These are phyloP conservation scores for Metschnikowia reukaufii DNA, from an alignment of 805 yeast genomes.

Conservation along the genomic window DNA sequence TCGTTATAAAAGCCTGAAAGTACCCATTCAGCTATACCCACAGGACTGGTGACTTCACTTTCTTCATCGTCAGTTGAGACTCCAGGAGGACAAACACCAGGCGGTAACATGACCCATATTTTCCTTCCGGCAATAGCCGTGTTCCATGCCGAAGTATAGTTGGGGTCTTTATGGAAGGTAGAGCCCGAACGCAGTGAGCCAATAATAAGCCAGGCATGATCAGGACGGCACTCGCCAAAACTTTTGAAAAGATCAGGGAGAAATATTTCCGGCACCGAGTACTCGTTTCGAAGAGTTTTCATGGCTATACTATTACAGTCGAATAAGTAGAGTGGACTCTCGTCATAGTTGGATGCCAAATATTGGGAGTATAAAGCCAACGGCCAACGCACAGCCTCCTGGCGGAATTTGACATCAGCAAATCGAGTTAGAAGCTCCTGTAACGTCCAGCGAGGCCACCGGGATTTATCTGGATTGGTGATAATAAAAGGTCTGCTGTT, in stretches of 20 bases:
- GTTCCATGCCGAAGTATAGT: conserved; percentile 90
- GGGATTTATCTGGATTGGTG: conserved; percentile 26
- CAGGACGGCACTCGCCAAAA: conserved; percentile 72
- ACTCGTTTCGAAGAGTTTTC: conserved; percentile 53
- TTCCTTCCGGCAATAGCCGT: conserved; percentile 71
- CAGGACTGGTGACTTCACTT: conserved; percentile 87
- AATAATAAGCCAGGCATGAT: conserved; percentile 86
- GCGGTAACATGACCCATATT: conserved; percentile 89
- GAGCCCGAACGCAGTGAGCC: conserved; percentile 86
- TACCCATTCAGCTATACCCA: conserved; percentile 93
- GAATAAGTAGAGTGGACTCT: conserved; percentile 80
- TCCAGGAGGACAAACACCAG: conserved; percentile 77
- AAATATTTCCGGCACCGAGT: conserved; percentile 54
- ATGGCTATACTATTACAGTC: conserved; percentile 78
- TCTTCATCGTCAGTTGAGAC: conserved; percentile 74
- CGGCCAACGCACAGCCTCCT: conserved; percentile 84
- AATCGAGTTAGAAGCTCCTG: conserved; percentile 50
- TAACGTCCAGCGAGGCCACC: conserved; percentile 72
- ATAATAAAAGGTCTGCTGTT: conserved; percentile 66
- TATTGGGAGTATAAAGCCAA: conserved; percentile 61
- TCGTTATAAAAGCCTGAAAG: conserved; percentile 78
- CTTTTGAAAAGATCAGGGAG: conserved; percentile 59
- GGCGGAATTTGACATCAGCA: conserved; percentile 66
- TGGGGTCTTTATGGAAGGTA: conserved; percentile 92
- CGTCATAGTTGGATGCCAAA: conserved; percentile 63